A percentile compares a stretch with the other conserved stretches of the same genome.
phyloP scores from a whole-genome alignment of 2,329 filamentous ascomycete species.

The Xylaria sp. region DNA sequence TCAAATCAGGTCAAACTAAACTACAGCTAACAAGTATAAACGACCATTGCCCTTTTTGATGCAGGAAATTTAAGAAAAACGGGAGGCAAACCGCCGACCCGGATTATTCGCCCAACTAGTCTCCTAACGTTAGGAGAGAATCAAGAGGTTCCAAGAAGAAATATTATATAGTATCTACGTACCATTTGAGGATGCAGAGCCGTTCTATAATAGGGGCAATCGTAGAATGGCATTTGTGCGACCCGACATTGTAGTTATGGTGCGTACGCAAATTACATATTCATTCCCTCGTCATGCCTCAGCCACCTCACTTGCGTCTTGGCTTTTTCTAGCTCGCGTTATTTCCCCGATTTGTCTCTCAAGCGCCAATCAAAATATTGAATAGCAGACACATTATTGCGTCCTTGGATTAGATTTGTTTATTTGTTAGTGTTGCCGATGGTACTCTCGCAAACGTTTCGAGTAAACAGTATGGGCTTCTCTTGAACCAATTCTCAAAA shows the following conservation, averaged over 20 bases:
- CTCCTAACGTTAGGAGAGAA: not conserved
- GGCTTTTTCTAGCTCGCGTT: not conserved
- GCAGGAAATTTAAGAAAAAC: not conserved
- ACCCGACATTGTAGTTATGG: not conserved
- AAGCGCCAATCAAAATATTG: not conserved
- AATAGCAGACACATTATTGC: not conserved
- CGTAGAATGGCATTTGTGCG: not conserved
- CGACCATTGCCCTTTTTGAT: not conserved
- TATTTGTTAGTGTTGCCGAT: not conserved
- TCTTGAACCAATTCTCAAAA: not conserved
- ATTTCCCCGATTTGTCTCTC: not conserved
- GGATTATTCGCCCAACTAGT: not conserved
- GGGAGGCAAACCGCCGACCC: constrained; percentile 1
- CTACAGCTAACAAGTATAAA: not conserved
- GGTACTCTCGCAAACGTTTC: too few species aligned
- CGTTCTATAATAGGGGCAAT: not conserved
- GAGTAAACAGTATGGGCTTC: not conserved
- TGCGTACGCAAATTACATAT: not conserved
- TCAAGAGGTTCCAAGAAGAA: not conserved
- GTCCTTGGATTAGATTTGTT: not conserved
- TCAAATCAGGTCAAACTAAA: not conserved
- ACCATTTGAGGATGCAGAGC: not conserved
- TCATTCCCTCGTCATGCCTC: not conserved
- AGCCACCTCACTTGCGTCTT: not conserved
- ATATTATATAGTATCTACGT: not conserved